Conservation (phyloP, 768 basidiomycete genomes). For the Kockovaella imperatae region DNA sequence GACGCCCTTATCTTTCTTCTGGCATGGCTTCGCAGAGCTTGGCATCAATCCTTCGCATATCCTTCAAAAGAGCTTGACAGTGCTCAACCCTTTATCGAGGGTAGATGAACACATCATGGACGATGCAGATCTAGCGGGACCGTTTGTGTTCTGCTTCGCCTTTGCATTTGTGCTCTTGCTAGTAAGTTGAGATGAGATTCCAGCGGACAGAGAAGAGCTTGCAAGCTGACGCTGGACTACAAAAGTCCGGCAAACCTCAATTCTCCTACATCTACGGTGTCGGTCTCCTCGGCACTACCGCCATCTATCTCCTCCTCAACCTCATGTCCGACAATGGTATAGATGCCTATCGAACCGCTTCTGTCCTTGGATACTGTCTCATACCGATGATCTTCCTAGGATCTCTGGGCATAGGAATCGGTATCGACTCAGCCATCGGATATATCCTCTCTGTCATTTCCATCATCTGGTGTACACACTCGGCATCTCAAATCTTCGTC, state of each 20-base stretch:
- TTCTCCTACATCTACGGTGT: slow-evolving; percentile 99
- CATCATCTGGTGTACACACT: slow-evolving; percentile 93
- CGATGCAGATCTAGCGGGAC: slow-evolving; percentile 94
- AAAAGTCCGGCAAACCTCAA: slow-evolving; percentile 91
- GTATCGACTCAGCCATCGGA: slow-evolving; percentile 76
- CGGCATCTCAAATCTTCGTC: slow-evolving; percentile 91
- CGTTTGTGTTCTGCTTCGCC: slow-evolving; percentile 87
- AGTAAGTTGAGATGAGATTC: slow-evolving; percentile 51
- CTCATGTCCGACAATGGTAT: slow-evolving; percentile 93
- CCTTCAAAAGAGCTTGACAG: slow-evolving; percentile 83
- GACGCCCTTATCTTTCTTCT: not conserved
- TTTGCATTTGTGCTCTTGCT: slow-evolving; percentile 88
- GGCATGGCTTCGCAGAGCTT: slow-evolving; percentile 57
- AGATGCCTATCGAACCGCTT: slow-evolving; percentile 82
- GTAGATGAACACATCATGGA: slow-evolving; percentile 95
- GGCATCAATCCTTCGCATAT: slow-evolving; percentile 98
- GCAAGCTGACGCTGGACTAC: not conserved
- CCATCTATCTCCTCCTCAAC: slow-evolving; percentile 90
- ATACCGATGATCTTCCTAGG: slow-evolving; percentile 94
- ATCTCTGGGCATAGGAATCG: slow-evolving; percentile 74
- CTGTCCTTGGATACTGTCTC: slow-evolving; percentile 92
- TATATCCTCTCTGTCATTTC: slow-evolving; percentile 73
- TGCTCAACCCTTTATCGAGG: slow-evolving; percentile 78
- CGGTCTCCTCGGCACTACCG: slow-evolving; percentile 82
- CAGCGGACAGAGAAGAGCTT: too few species aligned